These are phyloP conservation scores for Plasmodium fragile DNA, from an alignment of 169 alveolate genomes.

Conservation along the genomic window DNA sequence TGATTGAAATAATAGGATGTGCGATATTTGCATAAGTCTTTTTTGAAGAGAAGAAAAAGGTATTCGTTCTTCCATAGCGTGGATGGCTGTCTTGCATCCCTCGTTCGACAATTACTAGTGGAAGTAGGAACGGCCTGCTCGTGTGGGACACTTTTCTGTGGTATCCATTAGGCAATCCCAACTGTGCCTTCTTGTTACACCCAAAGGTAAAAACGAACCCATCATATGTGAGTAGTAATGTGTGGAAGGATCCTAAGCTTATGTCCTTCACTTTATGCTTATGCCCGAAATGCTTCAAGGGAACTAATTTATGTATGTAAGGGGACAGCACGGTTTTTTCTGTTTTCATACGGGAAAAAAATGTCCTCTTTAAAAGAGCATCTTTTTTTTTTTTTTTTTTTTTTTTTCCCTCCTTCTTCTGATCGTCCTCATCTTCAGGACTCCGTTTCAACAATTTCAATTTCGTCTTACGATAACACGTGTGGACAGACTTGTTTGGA, in stretches of 20 bases:
- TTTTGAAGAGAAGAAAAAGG: neutral
- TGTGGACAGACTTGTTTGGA: slow-evolving; percentile 35
- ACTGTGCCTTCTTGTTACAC: slow-evolving; percentile 49
- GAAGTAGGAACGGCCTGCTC: slow-evolving; percentile 55
- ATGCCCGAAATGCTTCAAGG: slow-evolving; percentile 36
- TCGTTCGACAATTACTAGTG: slow-evolving; percentile 5
- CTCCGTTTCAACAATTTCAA: neutral
- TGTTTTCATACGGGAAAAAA: neutral
- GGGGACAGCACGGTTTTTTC: slow-evolving; percentile 34
- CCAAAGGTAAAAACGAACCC: slow-evolving; percentile 67
- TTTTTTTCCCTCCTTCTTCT: neutral
- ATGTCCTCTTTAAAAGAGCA: neutral
- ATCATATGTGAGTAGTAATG: slow-evolving; percentile 30
- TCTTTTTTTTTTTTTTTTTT: neutral
- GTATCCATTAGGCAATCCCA: slow-evolving; percentile 28
- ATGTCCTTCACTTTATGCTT: slow-evolving; percentile 58
- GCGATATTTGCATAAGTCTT: slow-evolving; percentile 25
- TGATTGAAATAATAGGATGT: slow-evolving; percentile 41
- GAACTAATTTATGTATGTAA: slow-evolving; percentile 39
- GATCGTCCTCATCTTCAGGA: neutral
- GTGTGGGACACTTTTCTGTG: slow-evolving; percentile 45
- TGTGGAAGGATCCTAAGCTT: slow-evolving; percentile 59
- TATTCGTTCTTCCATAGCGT: neutral
- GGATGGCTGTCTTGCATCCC: neutral
- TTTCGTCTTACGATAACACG: slow-evolving; percentile 23